Percentiles rank a stretch among this genome's conserved stretches.
Conservation (phyloP, 306 rosid species). For the Oxytropis ochrocephala region DNA sequence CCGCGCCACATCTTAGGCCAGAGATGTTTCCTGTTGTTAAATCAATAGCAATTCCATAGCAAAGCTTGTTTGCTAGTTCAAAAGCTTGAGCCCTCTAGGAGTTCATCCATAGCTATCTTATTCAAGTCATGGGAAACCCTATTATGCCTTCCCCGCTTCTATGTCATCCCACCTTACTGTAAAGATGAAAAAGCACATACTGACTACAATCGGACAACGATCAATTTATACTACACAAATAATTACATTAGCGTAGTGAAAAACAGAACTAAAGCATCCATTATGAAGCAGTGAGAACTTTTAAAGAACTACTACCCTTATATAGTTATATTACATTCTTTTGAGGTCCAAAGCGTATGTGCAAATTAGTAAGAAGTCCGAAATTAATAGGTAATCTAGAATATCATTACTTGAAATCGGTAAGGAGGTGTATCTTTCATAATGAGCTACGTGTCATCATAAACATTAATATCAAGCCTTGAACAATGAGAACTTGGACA, state of each 20-base stretch:
- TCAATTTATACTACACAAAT: neutral
- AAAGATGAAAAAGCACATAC: neutral
- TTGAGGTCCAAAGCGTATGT: neutral
- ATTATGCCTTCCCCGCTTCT: slow-evolving; percentile 59
- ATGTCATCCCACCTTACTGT: slow-evolving; percentile 94
- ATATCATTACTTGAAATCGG: neutral
- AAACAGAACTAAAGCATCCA: neutral
- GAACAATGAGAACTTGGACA: neutral
- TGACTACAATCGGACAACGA: neutral
- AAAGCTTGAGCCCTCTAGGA: too few relatives aligned
- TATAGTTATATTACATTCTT: neutral
- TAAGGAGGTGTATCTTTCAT: neutral
- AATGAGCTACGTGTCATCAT: neutral
- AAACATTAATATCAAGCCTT: neutral
- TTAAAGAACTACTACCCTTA: neutral
- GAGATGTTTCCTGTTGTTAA: too few relatives aligned
- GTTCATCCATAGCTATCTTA: too few relatives aligned
- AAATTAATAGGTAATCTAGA: neutral
- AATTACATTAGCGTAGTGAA: neutral
- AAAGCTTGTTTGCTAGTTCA: too few relatives aligned
- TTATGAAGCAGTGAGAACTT: neutral
- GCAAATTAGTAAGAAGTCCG: neutral
- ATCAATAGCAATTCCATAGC: too few relatives aligned
- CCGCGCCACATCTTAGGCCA: too few relatives aligned
- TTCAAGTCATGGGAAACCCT: slow-evolving; percentile 99